A percentile compares a stretch with the other conserved stretches of the same genome.
phyloP scores from a whole-genome alignment of 108 stramenopile species.

The Bacterosira constricta region DNA sequence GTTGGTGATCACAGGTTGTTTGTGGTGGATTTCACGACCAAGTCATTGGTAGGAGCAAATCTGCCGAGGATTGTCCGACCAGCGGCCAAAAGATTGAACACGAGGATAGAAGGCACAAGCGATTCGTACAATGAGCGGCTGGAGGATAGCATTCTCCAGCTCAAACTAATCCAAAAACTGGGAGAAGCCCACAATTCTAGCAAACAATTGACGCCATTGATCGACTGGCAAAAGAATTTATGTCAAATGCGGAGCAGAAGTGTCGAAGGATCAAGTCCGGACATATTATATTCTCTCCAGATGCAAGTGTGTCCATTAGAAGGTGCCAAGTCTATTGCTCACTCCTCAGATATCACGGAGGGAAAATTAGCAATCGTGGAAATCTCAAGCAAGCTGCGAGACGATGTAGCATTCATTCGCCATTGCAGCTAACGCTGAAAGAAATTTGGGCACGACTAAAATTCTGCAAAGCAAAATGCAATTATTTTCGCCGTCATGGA shows the following conservation, averaged over 20 bases:
- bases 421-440: conserved; percentile 1
- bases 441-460: neutral
- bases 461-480: conserved; percentile 14
- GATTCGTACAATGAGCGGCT: conserved; percentile 10
- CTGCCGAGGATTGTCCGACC: neutral
- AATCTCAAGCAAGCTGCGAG: conserved; percentile 11
- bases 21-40: neutral
- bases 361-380: conserved; percentile 9
- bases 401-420: neutral
- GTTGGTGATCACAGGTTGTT: conserved; percentile 1
- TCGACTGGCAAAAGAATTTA: neutral
- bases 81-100: neutral
- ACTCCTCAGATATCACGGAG: conserved; percentile 2
- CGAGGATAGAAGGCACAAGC: neutral
- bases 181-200: neutral
- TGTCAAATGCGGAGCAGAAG: conserved; percentile 26
- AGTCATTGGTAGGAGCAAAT: neutral
- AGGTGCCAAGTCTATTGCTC: conserved; percentile 15
- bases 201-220: neutral
- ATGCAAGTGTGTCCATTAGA: conserved; percentile 16
- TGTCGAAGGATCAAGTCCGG: conserved; percentile 26
- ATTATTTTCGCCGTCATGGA: conserved; percentile 13
- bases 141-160: neutral
- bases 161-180: neutral
- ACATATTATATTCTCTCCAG: conserved; percentile 12